Evolutionary conservation across 768 basidiomycete genomes (phyloP), one percentile per base, ranked within the genome.

Genomic region (Psilocybe sp.): DNA sequence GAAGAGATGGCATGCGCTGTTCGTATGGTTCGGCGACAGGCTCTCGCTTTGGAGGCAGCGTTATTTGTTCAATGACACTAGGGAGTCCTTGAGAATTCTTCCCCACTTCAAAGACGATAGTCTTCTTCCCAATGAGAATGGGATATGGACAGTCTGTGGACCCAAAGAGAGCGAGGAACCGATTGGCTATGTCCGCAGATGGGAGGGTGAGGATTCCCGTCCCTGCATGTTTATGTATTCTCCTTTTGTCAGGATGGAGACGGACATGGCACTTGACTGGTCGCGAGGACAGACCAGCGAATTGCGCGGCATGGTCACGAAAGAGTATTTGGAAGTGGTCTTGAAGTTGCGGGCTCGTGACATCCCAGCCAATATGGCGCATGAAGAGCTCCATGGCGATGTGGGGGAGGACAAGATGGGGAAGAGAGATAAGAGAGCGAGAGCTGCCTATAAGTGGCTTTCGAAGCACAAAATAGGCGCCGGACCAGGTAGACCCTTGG

Each of bases 191-290:
- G 13, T 69, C 57, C 9, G 40, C 39, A 9, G 60, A 64, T 2
- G 82, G 79, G 4, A 85, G 60, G 0, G 80, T 81, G 32, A 86
- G 58, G 18, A 61, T 58, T 4, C 80, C 82, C 19, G 52, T 63
- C 5, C 81, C 79, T 7, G 58, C 53, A 50, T 80, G 76, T 16
- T 54, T 49, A 14, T 57, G 61, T 14, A 50, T 47, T 0, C 64
- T 53, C 35, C 41, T 53, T 39, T 65, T 73, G 50, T 71, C 69
- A 33, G 65, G 69, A 59, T 77, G 76, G 13, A 84, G 67, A 41
- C 66, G 63, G 5, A 84, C 73, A 36, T 80, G 69, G 54, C 85
- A 86, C 54, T 85, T 85, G 15, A 80, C 55, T 0, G 60, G 73
- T 1, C 61, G 51, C 0, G 51, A 44, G 4, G 65, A 60, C 38